These are phyloP conservation scores for Paraphoma chrysanthemicola DNA, from an alignment of 2,329 filamentous ascomycete genomes.

Conservation along the genomic window DNA sequence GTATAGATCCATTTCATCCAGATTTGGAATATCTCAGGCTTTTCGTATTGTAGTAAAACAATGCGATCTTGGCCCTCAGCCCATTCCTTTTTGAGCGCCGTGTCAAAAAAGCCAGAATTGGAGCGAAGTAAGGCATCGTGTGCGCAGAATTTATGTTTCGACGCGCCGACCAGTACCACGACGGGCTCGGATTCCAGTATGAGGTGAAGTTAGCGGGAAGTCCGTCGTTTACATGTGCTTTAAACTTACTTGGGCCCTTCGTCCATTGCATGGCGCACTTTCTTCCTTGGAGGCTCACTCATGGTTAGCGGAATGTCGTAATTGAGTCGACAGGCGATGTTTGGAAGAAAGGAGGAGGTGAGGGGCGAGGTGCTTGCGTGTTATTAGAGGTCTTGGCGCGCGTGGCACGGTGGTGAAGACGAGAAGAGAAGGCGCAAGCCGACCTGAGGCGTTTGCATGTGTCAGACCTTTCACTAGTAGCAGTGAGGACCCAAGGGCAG, in stretches of 20 bases:
- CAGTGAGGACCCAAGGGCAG: background rate
- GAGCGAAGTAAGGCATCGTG: slow-evolving; percentile 5
- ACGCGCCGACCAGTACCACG: background rate
- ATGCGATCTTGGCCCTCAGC: slow-evolving; percentile 2
- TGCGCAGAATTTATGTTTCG: background rate
- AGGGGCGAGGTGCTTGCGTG: background rate
- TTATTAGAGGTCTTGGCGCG: background rate
- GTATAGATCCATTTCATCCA: slow-evolving; percentile 17
- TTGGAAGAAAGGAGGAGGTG: too few relatives aligned
- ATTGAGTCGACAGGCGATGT: too few relatives aligned
- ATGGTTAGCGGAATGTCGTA: background rate
- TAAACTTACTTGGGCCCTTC: slow-evolving; percentile 1
- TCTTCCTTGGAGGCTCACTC: slow-evolving; percentile 3
- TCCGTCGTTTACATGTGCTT: too few relatives aligned
- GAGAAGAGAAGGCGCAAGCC: too few relatives aligned
- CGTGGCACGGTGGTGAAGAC: background rate
- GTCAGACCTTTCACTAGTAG: too few relatives aligned
- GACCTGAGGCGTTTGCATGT: too few relatives aligned
- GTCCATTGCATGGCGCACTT: background rate
- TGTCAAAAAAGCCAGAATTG: slow-evolving; percentile 8
- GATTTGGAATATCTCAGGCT: slow-evolving; percentile 1
- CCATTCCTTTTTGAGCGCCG: slow-evolving; percentile 3
- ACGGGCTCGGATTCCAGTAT: background rate
- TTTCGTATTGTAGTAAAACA: background rate
- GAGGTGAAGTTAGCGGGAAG: background rate